Conservation (phyloP, 1,284 basidiomycete genomes). For the Singerocomus inundabilis region DNA sequence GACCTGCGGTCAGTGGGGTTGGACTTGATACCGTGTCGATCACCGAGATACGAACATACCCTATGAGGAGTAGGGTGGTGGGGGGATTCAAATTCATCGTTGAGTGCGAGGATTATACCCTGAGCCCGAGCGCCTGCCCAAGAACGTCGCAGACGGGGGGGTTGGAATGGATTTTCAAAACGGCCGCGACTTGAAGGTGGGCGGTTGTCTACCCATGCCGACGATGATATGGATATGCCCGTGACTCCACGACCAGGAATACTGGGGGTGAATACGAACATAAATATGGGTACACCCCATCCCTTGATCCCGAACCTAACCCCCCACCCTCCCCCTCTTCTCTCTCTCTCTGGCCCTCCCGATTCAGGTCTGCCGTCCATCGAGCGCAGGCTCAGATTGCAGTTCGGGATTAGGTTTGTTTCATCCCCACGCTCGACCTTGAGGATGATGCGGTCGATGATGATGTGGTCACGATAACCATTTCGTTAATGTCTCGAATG, state of each 20-base stretch:
- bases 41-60: too few species aligned
- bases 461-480: slow-evolving; percentile 1
- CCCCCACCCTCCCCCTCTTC: too few species aligned
- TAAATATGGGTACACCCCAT: not conserved
- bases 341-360: not conserved
- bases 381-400: not conserved
- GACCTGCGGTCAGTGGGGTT: too few species aligned
- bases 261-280: not conserved
- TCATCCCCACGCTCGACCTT: not conserved
- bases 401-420: not conserved
- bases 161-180: not conserved
- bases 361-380: not conserved
- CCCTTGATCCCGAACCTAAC: not conserved
- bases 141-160: not conserved
- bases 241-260: not conserved
- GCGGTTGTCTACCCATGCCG: not conserved
- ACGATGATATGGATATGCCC: not conserved
- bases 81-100: not conserved
- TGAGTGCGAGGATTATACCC: not conserved
- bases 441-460: slow-evolving; percentile 1
- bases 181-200: not conserved
- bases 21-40: too few species aligned
- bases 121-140: not conserved
- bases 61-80: too few species aligned
- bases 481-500: not conserved